These are phyloP conservation scores for Sclerotinia sclerotiorum DNA, from an alignment of 2,329 filamentous ascomycete species.

Conservation along the genomic window DNA sequence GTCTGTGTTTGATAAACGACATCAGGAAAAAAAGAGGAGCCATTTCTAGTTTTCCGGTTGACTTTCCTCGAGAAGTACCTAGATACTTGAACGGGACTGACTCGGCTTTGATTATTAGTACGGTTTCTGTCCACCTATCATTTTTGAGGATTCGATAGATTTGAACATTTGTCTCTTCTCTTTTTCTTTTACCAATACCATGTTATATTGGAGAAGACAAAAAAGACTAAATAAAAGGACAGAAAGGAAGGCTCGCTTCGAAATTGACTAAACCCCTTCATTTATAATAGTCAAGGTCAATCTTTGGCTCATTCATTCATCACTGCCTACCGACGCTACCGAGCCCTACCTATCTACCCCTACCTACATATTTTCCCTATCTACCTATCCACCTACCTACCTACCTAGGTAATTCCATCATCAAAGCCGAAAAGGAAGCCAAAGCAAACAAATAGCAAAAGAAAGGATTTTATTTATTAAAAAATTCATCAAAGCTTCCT, in stretches of 20 bases:
- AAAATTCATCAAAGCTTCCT: background rate
- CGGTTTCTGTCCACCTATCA: background rate
- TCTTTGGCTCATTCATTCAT: background rate
- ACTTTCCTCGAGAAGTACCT: background rate
- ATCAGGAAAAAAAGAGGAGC: constrained; percentile 1
- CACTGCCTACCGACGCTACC: background rate
- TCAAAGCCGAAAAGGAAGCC: background rate
- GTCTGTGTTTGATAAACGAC: constrained; percentile 11
- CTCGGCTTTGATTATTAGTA: constrained; percentile 6
- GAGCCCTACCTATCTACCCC: background rate
- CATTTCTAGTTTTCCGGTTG: background rate
- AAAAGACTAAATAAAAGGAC: background rate
- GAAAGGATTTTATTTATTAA: background rate
- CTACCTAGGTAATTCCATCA: too few relatives aligned
- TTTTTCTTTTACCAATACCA: background rate
- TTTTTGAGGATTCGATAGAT: background rate
- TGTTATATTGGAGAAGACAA: background rate
- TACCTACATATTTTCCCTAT: too few relatives aligned
- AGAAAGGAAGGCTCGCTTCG: constrained; percentile 15
- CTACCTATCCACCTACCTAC: too few relatives aligned
- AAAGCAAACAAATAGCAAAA: background rate
- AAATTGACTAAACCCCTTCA: constrained; percentile 17
- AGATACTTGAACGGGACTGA: background rate
- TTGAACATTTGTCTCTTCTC: background rate
- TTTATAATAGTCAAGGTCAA: background rate